These are phyloP conservation scores for Yamadazyma dendronema DNA, from an alignment of 1,139 yeast species.

Conservation along the genomic window DNA sequence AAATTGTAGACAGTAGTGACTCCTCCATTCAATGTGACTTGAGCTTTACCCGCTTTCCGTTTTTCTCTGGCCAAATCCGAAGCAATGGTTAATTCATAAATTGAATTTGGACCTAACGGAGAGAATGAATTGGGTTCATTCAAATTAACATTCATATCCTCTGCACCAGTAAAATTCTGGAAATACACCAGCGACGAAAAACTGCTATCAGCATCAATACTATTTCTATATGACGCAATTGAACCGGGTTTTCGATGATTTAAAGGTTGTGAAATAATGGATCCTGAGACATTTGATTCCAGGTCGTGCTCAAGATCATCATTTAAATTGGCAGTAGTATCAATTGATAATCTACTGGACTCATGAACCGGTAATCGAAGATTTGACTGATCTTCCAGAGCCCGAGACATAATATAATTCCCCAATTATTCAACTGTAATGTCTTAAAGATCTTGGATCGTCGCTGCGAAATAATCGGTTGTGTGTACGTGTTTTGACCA, in stretches of 20 bases:
- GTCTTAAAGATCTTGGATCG: too few relatives aligned
- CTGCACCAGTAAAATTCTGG: constrained; percentile 22
- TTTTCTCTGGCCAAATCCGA: constrained; percentile 47
- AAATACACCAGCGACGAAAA: constrained; percentile 33
- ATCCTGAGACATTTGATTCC: constrained; percentile 15
- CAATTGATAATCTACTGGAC: constrained; percentile 25
- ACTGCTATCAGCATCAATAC: constrained; percentile 39
- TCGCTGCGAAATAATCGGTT: too few relatives aligned
- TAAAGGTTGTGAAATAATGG: constrained; percentile 11
- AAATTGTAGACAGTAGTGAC: constrained; percentile 42
- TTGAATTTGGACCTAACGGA: constrained; percentile 77
- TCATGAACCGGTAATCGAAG: constrained; percentile 13
- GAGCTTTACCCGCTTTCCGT: constrained; percentile 29
- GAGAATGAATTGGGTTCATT: constrained; percentile 29
- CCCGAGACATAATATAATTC: background rate
- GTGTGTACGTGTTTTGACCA: too few relatives aligned
- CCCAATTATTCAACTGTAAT: too few relatives aligned
- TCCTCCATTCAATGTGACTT: constrained; percentile 44
- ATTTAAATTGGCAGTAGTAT: constrained; percentile 34
- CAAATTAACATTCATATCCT: constrained; percentile 12
- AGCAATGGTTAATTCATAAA: constrained; percentile 67
- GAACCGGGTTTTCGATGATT: constrained; percentile 22
- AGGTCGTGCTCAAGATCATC: constrained; percentile 34
- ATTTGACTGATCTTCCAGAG: background rate
- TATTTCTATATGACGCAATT: constrained; percentile 27